These are phyloP conservation scores for Akanthomyces lecanii DNA, from an alignment of 2,329 filamentous ascomycete genomes.

Conservation along the genomic window DNA sequence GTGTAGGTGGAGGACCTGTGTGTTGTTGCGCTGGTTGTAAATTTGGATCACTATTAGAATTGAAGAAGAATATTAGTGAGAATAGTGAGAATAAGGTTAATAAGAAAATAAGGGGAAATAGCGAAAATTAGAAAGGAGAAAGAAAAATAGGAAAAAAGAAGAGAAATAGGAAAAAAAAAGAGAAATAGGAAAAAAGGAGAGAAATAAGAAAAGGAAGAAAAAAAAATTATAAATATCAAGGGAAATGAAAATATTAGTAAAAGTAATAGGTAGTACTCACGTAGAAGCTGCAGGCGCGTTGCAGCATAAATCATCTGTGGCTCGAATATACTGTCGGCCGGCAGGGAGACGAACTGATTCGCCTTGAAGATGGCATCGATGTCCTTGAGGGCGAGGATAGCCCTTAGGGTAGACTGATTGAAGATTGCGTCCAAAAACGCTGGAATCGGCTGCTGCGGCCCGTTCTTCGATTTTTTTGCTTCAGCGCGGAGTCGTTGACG, in stretches of 20 bases:
- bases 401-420: background rate
- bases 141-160: constrained; percentile 9
- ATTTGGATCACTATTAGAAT: constrained; percentile 25
- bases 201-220: constrained; percentile 8
- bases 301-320: constrained; percentile 18
- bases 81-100: too few species aligned
- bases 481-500: background rate
- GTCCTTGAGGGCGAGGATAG: background rate
- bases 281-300: constrained; percentile 14
- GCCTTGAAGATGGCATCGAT: constrained; percentile 17
- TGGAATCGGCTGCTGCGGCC: background rate
- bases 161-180: too few species aligned
- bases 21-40: constrained; percentile 16
- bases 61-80: too few species aligned
- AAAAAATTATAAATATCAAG: background rate
- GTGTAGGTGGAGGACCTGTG: constrained; percentile 29
- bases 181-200: constrained; percentile 9
- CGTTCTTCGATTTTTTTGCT: too few species aligned
- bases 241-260: background rate
- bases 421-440: background rate
- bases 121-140: constrained; percentile 3
- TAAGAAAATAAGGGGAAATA: too few species aligned
- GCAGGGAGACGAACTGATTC: constrained; percentile 19
- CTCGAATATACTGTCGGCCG: constrained; percentile 14
- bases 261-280: constrained; percentile 21